Evolutionary conservation across 139 green algal species (phyloP).

Genomic region (Chlamydomonas sp.): DNA sequence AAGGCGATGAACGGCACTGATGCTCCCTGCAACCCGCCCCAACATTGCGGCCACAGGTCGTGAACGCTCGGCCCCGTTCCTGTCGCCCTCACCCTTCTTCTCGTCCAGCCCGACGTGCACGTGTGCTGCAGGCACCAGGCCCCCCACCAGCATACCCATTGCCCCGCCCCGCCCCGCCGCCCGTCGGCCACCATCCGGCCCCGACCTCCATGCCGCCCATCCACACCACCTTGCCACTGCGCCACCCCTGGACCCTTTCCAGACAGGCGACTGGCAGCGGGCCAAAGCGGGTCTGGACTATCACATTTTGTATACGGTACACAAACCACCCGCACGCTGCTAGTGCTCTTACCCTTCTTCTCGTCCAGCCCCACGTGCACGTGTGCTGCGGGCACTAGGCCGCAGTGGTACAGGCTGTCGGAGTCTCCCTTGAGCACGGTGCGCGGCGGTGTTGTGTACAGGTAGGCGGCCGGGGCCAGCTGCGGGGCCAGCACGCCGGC

Average conservation of each 20-base stretch:
- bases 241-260: neutral
- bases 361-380: conserved; percentile 41
- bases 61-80: too few relatives aligned
- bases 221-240: neutral
- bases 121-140: conserved; percentile 39
- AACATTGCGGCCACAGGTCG: too few relatives aligned
- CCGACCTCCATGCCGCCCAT: too few relatives aligned
- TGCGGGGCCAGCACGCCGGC: neutral
- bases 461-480: conserved; percentile 13
- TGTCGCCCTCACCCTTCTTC: conserved; percentile 29
- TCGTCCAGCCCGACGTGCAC: conserved; percentile 41
- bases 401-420: conserved; percentile 6
- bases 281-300: neutral
- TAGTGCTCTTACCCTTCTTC: conserved; percentile 28
- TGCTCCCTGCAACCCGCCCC: neutral
- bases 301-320: neutral
- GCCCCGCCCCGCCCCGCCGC: too few relatives aligned
- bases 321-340: neutral
- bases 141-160: too few relatives aligned
- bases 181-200: too few relatives aligned
- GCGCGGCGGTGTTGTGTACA: conserved; percentile 31
- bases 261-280: neutral
- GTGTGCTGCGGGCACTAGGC: conserved; percentile 39
- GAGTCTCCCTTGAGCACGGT: neutral
- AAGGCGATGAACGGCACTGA: neutral